Base-by-base conservation (phyloP, 768 basidiomycete species). In the Amanita phalloides region DNA sequence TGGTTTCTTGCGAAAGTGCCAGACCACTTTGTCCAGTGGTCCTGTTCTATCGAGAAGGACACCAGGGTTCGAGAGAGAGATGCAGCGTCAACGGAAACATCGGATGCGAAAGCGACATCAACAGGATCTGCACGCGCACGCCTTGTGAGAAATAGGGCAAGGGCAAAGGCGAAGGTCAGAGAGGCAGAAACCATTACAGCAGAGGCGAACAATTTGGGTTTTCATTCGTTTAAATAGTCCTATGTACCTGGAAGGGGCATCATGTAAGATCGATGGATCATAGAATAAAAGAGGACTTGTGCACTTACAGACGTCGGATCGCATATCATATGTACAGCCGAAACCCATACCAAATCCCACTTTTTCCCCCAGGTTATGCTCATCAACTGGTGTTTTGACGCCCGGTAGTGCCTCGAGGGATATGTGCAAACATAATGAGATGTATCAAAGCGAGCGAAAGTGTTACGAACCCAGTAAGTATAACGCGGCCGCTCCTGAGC, bases 41-140 rank as follows among this genome's bases (percentile, higher is more conserved):
- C 84, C 62, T 82, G 77, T 58, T 85, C 85, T 49, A 86, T 75
- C 30, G 83, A 86, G 56, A 85, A 75, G 0, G 80, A 82, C 26
- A 85, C 56, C 13, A 83, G 64, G 10, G 75, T 75, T 6, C 71
- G 69, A 6, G 68, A 63, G 1, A 83, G 63, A 1, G 54, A 52
- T 6, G 66, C 60, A 3, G 77, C 69, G 38, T 43, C 55, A 3
- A 58, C 51, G 1, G 75, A 73, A 17, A 70, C 58, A 6, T 56
- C 51, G 36, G 72, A 54, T 7, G 75, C 69, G 20, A 83, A 58
- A 1, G 70, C 55, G 32, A 81, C 69, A 38, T 68, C 55, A 26
- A 65, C 54, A 10, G 56, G 56, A 1, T 56, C 51, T 5, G 35
- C 23, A 11, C n/a, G 30, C 23, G 26, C 25, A 30, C 8, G 9